These are phyloP conservation scores for Ambrosiella cleistominuta DNA, from an alignment of 2,329 filamentous ascomycete genomes.

Conservation along the genomic window DNA sequence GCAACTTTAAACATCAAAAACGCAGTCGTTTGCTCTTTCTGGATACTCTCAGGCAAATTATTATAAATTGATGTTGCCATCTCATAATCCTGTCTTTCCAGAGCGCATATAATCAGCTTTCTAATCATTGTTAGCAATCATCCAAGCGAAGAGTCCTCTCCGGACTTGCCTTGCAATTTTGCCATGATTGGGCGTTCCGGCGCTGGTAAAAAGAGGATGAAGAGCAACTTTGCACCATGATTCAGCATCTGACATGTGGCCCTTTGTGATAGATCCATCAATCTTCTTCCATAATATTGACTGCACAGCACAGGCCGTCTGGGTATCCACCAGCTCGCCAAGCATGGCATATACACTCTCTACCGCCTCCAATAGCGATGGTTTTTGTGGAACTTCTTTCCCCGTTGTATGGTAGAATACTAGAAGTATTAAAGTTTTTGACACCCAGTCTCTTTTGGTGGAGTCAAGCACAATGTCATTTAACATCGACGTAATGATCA, in stretches of 20 bases:
- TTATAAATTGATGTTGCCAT: conserved; percentile 36
- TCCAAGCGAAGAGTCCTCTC: not conserved
- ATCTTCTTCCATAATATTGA: conserved; percentile 68
- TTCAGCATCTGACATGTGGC: conserved; percentile 36
- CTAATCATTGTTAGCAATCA: conserved; percentile 24
- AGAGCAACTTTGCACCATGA: conserved; percentile 56
- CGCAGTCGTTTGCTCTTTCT: conserved; percentile 45
- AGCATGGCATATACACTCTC: conserved; percentile 26
- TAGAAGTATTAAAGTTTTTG: conserved; percentile 49
- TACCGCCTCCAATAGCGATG: conserved; percentile 13
- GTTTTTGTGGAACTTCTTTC: conserved; percentile 11
- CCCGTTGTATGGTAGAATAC: conserved; percentile 44
- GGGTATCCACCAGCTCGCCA: conserved; percentile 32
- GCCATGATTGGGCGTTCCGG: conserved; percentile 46
- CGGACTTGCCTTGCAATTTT: conserved; percentile 45
- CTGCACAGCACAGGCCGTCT: conserved; percentile 49
- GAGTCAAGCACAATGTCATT: conserved; percentile 33
- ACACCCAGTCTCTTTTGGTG: conserved; percentile 41
- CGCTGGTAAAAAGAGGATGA: conserved; percentile 47
- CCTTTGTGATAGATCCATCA: conserved; percentile 38
- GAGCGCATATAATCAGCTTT: conserved; percentile 53
- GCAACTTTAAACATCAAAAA: conserved; percentile 64
- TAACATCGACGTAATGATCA: conserved; percentile 47
- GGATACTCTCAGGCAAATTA: conserved; percentile 39
- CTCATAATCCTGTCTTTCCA: conserved; percentile 38